These are phyloP conservation scores for Raddia distichophylla DNA, from an alignment of 176 grass and related monocot species.

Conservation along the genomic window DNA sequence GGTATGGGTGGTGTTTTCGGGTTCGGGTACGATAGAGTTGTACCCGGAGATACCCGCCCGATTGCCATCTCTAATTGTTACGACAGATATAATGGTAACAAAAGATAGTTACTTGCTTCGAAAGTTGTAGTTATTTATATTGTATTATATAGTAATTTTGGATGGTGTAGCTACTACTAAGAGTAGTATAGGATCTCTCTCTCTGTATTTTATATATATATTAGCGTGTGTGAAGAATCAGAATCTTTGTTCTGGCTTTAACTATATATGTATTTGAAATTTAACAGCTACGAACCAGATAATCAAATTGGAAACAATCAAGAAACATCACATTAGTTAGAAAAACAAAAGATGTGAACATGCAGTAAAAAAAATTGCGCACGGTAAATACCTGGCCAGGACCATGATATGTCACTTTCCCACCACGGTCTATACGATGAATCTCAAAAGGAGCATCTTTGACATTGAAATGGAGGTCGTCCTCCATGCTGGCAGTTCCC, in stretches of 20 bases:
- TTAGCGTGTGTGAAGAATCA: too few species aligned
- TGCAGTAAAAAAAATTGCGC: background rate
- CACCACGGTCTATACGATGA: constrained; percentile 68
- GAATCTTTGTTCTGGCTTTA: background rate
- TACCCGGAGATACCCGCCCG: too few species aligned
- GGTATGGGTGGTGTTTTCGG: too few species aligned
- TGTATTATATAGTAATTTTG: too few species aligned
- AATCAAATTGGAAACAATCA: background rate
- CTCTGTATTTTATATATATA: too few species aligned
- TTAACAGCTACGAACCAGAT: background rate
- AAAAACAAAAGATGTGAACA: background rate
- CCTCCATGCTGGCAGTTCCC: constrained; percentile 49
- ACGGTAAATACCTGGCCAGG: constrained; percentile 68
- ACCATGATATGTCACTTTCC: constrained; percentile 93
- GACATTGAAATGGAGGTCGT: constrained; percentile 69
- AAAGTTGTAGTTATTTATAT: too few species aligned
- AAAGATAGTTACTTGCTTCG: too few species aligned
- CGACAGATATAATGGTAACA: too few species aligned
- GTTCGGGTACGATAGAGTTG: too few species aligned
- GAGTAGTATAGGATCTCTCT: too few species aligned
- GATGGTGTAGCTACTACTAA: too few species aligned
- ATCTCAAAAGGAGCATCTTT: constrained; percentile 65
- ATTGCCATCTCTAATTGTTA: too few species aligned
- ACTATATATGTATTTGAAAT: background rate
- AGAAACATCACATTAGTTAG: background rate